Percentiles rank a stretch among this genome's conserved stretches.
Conservation (phyloP, 257 asterid species). For the Nicotiana attenuata region DNA sequence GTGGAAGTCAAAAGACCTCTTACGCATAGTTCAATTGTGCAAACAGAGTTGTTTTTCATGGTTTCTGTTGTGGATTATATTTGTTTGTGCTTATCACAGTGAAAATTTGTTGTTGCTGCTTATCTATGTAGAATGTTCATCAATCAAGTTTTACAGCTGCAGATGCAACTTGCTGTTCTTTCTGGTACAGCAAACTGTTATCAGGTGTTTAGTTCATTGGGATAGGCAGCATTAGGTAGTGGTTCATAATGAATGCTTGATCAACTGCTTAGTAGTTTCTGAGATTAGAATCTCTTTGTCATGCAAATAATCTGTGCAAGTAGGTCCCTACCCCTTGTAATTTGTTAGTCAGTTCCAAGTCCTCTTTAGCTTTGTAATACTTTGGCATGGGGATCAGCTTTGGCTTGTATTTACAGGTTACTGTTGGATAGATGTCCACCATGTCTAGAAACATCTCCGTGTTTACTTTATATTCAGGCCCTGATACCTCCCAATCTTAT, state of each 20-base stretch:
- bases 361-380: background rate
- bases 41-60: background rate
- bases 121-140: background rate
- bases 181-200: background rate
- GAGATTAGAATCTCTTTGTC: background rate
- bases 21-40: background rate
- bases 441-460: background rate
- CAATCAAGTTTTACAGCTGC: background rate
- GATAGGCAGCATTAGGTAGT: background rate
- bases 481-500: background rate
- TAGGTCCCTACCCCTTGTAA: background rate
- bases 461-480: background rate
- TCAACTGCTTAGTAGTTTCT: background rate
- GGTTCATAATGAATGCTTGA: background rate
- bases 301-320: background rate
- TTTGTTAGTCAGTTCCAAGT: background rate
- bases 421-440: background rate
- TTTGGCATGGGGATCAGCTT: background rate
- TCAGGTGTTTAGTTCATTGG: background rate
- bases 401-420: background rate
- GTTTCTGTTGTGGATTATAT: background rate
- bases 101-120: background rate
- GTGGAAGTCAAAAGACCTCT: background rate
- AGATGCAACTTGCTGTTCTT: background rate
- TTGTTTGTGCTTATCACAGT: background rate